Percentiles rank a stretch among this genome's conserved stretches.
phyloP scores from a whole-genome alignment of 78 protist species.

The Dictyostelium capitatum region DNA sequence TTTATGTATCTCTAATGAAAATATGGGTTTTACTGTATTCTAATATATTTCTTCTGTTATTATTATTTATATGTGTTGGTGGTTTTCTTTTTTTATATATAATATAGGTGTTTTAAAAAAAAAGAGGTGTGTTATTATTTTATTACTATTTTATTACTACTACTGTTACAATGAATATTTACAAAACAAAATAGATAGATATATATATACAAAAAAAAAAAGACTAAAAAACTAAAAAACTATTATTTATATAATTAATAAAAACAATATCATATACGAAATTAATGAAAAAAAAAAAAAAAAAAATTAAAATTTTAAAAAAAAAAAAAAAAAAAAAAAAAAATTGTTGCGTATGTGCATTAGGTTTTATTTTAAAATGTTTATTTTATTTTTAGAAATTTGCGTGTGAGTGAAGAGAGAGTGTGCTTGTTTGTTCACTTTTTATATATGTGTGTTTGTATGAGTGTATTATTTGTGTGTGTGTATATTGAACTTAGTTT shows the following conservation, averaged over 20 bases:
- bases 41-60: no score
- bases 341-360: no score
- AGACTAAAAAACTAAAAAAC: background rate
- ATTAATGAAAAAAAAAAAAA: background rate
- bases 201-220: background rate
- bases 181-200: background rate
- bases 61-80: no score
- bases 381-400: background rate
- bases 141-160: background rate
- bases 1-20: no score
- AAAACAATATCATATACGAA: background rate
- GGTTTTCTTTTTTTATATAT: no score
- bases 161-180: background rate
- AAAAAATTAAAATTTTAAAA: conserved; percentile 2
- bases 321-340: conserved; percentile 17
- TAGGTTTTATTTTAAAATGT: background rate
- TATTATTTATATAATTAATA: background rate
- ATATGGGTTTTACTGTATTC: no score
- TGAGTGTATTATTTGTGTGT: no score
- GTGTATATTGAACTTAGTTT: background rate
- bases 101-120: no score
- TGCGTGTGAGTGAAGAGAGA: background rate
- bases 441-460: no score
- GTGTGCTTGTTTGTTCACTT: background rate
- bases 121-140: background rate